Evolutionary conservation across 2,329 filamentous ascomycete species (phyloP), one percentile per base, ranked within the genome.

Genomic region (Botrytis galanthina): DNA sequence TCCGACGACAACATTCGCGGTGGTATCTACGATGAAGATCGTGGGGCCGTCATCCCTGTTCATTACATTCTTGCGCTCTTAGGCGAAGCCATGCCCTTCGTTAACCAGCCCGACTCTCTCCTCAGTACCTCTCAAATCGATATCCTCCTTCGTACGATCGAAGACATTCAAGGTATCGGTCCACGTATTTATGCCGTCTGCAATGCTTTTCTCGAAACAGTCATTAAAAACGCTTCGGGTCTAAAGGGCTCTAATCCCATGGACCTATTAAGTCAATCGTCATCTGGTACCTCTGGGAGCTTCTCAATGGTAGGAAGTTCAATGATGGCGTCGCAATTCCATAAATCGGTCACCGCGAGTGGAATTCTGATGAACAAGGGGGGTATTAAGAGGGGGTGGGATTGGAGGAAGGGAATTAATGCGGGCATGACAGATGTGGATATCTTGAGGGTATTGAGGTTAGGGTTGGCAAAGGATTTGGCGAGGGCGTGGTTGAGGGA

Each of bases 1-100:
- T 92, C 95, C 3, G 92, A 93, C 73, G 94, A 97, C 81, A 95
- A 93, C 80, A 97, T 98, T 78, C 92, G 93, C 73, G 95, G 95
- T 72, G 95, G 95, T 1, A 85, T 98, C 3, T 97, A 94, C 81
- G 95, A 98, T 80, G 90, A 91, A 37, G 88, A 89, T 29, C 89
- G 93, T 20, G 92, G 95, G 79, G 91, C 93, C 0, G 93, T 97
- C 10, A 92, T 98, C 29, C 93, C 93, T 78, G 93, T 97, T 75
- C 95, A 98, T 78, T 95, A 95, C 70, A 83, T 98, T 35, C 86
- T 98, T 14, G 90, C 92, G 4, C 85, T 98, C 22, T 87, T 98
- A 1, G 95, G 94, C 70, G 95, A 98, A 83, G 90, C 91, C 0
- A 88, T 95, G 5, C 88, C 93, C 1, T 93, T 97, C 75, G 85